phyloP scores from a whole-genome alignment of 176 grass and related monocot species.

The Alloteropsis semialata region DNA sequence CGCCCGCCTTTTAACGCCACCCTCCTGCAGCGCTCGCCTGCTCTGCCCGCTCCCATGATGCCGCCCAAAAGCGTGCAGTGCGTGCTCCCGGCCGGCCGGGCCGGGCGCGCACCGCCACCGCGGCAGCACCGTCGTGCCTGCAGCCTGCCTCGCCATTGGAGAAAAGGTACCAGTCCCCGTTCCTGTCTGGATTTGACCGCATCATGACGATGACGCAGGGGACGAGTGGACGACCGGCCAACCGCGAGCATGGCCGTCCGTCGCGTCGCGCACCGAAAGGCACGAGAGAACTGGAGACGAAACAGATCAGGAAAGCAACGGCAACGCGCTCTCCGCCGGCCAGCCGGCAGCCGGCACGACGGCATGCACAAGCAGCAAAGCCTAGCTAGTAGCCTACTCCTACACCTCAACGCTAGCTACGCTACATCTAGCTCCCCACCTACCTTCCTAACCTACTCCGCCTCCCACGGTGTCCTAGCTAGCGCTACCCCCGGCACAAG shows the following conservation, averaged over 20 bases:
- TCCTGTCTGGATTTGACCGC: conserved; percentile 5
- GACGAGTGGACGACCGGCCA: background rate
- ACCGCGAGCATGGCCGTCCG: background rate
- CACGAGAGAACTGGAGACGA: background rate
- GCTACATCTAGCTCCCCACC: too few relatives aligned
- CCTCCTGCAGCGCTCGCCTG: background rate
- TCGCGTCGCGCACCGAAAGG: background rate
- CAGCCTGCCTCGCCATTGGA: background rate
- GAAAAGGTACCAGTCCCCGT: background rate
- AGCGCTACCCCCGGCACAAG: too few relatives aligned
- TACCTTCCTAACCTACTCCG: too few relatives aligned
- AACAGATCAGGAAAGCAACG: background rate
- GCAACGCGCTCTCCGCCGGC: background rate
- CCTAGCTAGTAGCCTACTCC: too few relatives aligned
- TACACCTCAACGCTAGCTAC: too few relatives aligned
- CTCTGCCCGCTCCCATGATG: background rate
- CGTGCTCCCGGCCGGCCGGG: background rate
- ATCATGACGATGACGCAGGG: conserved; percentile 19
- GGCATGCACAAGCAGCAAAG: background rate
- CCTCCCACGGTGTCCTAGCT: too few relatives aligned
- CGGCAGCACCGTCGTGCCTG: background rate
- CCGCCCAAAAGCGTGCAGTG: background rate
- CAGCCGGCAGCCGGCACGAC: background rate
- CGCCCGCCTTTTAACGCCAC: background rate
- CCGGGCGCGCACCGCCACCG: too few relatives aligned